Percentiles rank a stretch among this genome's conserved stretches.
These are phyloP conservation scores for Nakaseomyces sp. DNA, from an alignment of 1,139 yeast species.

Conservation along the genomic window DNA sequence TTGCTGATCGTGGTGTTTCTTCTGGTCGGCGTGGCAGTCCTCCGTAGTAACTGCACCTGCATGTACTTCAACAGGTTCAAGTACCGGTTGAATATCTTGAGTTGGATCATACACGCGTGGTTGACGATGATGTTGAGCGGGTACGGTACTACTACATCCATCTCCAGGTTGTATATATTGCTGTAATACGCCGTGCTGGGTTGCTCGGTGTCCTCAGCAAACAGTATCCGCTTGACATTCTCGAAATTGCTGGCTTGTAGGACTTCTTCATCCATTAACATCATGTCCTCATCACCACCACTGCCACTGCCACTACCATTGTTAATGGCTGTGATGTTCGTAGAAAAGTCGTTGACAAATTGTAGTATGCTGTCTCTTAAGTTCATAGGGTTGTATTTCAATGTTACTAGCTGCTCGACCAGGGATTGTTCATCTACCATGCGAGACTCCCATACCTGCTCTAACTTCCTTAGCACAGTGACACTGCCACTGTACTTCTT, in stretches of 20 bases:
- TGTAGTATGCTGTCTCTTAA: constrained; percentile 12
- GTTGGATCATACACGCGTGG: constrained; percentile 64
- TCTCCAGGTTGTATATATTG: constrained; percentile 48
- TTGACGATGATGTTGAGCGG: constrained; percentile 74
- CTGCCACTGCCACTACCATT: constrained; percentile 1
- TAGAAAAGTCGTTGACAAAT: no score
- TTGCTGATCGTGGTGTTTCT: no score
- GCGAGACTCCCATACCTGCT: constrained; percentile 20
- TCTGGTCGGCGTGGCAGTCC: no score
- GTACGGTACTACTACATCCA: constrained; percentile 69
- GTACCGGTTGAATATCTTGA: constrained; percentile 72
- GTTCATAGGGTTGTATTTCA: constrained; percentile 12
- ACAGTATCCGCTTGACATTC: constrained; percentile 4
- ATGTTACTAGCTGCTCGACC: constrained; percentile 24
- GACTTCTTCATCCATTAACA: constrained; percentile 5
- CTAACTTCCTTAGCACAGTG: constrained; percentile 15
- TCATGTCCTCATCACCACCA: not conserved
- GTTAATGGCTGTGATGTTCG: no score
- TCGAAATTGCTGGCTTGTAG: constrained; percentile 1
- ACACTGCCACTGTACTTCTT: constrained; percentile 12
- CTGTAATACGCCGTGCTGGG: no score
- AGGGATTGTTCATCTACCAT: constrained; percentile 14
- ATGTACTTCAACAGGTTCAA: constrained; percentile 55
- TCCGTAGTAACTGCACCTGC: constrained; percentile 50
- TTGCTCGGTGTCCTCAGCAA: constrained; percentile 18